phyloP scores from a whole-genome alignment of 208 protist species.

The Blastocrithidia nonstop region DNA sequence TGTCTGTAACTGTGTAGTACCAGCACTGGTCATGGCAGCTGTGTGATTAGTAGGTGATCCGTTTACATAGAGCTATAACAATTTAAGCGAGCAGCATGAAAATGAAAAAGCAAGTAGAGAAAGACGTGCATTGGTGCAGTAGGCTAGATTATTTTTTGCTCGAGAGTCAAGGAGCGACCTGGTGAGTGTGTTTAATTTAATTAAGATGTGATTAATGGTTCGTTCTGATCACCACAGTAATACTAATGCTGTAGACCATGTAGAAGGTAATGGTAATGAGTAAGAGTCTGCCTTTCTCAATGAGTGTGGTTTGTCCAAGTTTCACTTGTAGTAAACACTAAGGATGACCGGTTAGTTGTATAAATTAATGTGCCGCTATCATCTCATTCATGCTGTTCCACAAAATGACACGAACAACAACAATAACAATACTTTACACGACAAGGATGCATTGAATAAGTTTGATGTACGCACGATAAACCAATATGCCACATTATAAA shows the following conservation, averaged over 20 bases:
- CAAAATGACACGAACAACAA: no score
- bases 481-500: no score
- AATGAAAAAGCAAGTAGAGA: no score
- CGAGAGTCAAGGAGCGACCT: conserved; percentile 47
- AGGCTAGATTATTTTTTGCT: conserved; percentile 69
- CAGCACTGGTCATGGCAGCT: conserved; percentile 43
- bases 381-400: no score
- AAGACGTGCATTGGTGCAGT: conserved; percentile 18
- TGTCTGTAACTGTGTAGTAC: conserved; percentile 27
- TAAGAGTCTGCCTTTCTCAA: conserved; percentile 25
- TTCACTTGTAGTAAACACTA: conserved; percentile 18
- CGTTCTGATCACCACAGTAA: conserved; percentile 7
- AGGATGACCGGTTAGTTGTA: conserved; percentile 13
- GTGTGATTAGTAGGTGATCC: conserved; percentile 44
- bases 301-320: conserved; percentile 28
- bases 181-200: conserved; percentile 47
- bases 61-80: no score
- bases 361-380: not conserved
- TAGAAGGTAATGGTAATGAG: conserved; percentile 4
- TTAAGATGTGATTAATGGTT: conserved; percentile 60
- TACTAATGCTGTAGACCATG: no score
- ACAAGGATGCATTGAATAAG: no score
- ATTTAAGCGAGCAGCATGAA: no score
- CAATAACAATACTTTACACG: no score
- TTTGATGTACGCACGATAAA: no score